Evolutionary conservation across 345 rosid genomes (phyloP).

Genomic region (Microthlaspi erraticum): DNA sequence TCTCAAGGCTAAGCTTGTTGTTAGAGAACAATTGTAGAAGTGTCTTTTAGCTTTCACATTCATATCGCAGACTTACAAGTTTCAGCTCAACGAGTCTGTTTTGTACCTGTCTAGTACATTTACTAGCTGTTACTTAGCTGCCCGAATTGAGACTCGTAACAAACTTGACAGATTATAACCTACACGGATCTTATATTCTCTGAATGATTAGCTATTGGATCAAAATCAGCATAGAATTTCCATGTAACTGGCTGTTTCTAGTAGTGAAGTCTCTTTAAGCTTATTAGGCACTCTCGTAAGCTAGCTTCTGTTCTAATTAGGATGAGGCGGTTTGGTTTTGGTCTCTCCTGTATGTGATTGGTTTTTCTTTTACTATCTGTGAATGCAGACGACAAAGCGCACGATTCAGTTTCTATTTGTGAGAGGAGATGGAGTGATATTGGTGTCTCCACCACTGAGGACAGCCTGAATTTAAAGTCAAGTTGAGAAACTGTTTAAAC

Average conservation of each 20-base stretch:
- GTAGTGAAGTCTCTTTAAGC: slow-evolving; percentile 15
- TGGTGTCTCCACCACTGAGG: slow-evolving; percentile 97
- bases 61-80: not conserved
- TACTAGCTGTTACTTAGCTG: too few relatives aligned
- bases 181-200: not conserved
- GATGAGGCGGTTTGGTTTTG: not conserved
- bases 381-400: slow-evolving; percentile 81
- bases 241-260: slow-evolving; percentile 4
- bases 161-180: not conserved
- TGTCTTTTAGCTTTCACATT: slow-evolving; percentile 7
- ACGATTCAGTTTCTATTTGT: slow-evolving; percentile 89
- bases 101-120: slow-evolving; percentile 6
- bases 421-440: slow-evolving; percentile 97
- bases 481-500: not conserved
- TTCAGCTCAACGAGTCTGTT: slow-evolving; percentile 14
- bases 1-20: not conserved
- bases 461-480: slow-evolving; percentile 57
- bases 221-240: not conserved
- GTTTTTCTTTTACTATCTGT: not conserved
- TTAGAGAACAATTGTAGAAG: not conserved
- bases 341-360: slow-evolving; percentile 4
- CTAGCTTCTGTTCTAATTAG: not conserved
- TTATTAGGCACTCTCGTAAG: slow-evolving; percentile 2
- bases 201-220: not conserved
- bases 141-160: not conserved